phyloP scores from a whole-genome alignment of 176 grass and related monocot species.

The Cenchrus fungigraminus region DNA sequence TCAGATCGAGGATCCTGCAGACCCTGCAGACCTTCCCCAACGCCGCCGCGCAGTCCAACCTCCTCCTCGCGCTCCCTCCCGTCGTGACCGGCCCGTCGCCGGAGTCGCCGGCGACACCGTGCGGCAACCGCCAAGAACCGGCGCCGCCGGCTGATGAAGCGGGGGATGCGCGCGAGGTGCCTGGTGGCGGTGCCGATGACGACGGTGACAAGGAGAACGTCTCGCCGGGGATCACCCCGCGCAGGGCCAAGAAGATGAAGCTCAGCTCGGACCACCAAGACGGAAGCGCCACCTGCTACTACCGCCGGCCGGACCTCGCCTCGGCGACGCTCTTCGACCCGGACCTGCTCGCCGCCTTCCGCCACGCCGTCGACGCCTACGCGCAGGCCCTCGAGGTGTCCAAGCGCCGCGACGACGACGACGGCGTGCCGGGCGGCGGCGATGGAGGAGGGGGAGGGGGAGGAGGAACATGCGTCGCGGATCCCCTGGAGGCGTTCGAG shows the following conservation, averaged over 20 bases:
- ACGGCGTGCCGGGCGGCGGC: slow-evolving; percentile 3
- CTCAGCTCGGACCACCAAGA: neutral
- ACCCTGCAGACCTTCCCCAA: slow-evolving; percentile 59
- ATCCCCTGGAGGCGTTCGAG: slow-evolving; percentile 59
- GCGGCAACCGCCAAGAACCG: slow-evolving; percentile 4
- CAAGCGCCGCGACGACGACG: slow-evolving; percentile 10
- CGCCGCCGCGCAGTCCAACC: slow-evolving; percentile 40
- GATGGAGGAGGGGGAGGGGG: neutral
- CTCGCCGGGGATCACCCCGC: slow-evolving; percentile 41
- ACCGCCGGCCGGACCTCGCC: slow-evolving; percentile 68
- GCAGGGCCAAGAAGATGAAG: slow-evolving; percentile 51
- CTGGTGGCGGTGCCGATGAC: neutral
- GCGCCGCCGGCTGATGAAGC: neutral
- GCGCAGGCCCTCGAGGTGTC: slow-evolving; percentile 32
- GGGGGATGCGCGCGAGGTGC: slow-evolving; percentile 14
- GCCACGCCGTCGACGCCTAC: slow-evolving; percentile 68
- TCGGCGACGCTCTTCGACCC: slow-evolving; percentile 85
- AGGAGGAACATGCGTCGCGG: neutral
- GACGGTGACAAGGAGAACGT: slow-evolving; percentile 66
- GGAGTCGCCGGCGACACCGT: neutral
- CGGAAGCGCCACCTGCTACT: neutral
- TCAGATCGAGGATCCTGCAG: slow-evolving; percentile 66
- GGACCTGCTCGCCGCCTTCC: slow-evolving; percentile 85
- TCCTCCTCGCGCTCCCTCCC: slow-evolving; percentile 36
- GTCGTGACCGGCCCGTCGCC: neutral